A percentile compares a stretch with the other conserved stretches of the same genome.
These are phyloP conservation scores for Lindgomyces ingoldianus DNA, from an alignment of 495 filamentous ascomycete species.

Conservation along the genomic window DNA sequence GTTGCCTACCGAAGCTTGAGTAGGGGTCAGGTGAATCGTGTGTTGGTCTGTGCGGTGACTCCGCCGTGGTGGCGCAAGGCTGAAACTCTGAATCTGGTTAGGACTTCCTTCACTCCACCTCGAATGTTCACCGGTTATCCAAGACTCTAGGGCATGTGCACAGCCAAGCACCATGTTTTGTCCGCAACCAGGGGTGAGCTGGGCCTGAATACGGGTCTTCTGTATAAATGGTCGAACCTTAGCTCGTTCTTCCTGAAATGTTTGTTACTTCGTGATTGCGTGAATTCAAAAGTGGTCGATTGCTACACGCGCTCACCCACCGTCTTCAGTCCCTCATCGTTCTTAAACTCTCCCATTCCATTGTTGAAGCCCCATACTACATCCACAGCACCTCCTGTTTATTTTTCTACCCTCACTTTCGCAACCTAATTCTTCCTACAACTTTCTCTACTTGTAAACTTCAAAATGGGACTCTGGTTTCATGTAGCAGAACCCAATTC, in stretches of 20 bases:
- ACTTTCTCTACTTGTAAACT: neutral
- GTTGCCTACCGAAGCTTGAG: neutral
- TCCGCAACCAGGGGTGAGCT: neutral
- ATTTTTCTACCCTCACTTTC: neutral
- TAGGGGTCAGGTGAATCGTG: neutral
- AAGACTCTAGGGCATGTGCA: neutral
- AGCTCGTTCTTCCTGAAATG: neutral
- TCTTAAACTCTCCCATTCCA: neutral
- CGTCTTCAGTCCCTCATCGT: neutral
- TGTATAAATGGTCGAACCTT: neutral
- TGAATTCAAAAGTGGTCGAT: no score
- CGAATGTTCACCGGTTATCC: neutral
- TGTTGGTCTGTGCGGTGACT: neutral
- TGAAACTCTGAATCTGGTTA: slow-evolving; percentile 7
- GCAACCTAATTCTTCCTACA: slow-evolving; percentile 4
- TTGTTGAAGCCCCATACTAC: neutral
- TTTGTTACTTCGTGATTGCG: neutral
- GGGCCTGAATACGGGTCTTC: no score
- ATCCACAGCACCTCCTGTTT: neutral
- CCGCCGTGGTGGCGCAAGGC: slow-evolving; percentile 1
- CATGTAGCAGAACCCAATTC: slow-evolving; percentile 50
- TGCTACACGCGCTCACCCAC: no score
- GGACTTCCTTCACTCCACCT: no score
- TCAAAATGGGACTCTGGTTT: slow-evolving; percentile 41
- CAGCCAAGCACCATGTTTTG: neutral